These are phyloP conservation scores for Penicillium mononematosum DNA, from an alignment of 495 filamentous ascomycete species.

Conservation along the genomic window DNA sequence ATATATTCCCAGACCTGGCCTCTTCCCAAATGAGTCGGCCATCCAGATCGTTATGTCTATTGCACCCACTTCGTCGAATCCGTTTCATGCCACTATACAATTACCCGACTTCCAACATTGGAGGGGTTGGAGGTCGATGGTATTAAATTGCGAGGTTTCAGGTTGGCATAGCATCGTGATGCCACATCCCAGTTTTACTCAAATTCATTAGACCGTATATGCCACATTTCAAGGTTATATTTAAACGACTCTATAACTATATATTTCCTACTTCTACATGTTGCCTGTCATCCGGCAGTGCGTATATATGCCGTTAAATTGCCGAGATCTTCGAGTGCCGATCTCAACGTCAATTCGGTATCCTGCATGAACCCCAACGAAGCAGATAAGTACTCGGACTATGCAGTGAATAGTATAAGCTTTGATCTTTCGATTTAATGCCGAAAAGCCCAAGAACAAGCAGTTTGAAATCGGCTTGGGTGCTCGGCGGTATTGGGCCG, in stretches of 20 bases:
- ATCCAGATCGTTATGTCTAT: neutral
- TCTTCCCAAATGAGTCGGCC: neutral
- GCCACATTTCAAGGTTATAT: neutral
- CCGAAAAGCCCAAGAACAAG: neutral
- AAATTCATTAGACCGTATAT: neutral
- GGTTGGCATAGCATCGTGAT: too few relatives aligned
- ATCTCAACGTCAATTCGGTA: neutral
- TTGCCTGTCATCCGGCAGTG: neutral
- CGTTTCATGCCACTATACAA: neutral
- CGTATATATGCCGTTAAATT: neutral
- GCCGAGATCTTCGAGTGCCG: slow-evolving; percentile 4
- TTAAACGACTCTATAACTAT: neutral
- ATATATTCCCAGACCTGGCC: neutral
- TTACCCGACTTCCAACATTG: neutral
- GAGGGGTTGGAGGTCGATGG: neutral
- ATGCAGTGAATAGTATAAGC: neutral
- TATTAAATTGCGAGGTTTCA: too few relatives aligned
- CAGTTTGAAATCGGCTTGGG: neutral
- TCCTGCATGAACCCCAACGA: neutral
- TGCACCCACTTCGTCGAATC: neutral
- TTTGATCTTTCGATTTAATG: neutral
- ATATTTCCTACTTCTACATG: neutral
- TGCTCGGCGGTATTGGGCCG: slow-evolving; percentile 5
- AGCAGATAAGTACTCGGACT: neutral
- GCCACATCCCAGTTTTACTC: neutral